Conservation (phyloP, 169 alveolate species). For the Haemoproteus tartakovskyi region DNA sequence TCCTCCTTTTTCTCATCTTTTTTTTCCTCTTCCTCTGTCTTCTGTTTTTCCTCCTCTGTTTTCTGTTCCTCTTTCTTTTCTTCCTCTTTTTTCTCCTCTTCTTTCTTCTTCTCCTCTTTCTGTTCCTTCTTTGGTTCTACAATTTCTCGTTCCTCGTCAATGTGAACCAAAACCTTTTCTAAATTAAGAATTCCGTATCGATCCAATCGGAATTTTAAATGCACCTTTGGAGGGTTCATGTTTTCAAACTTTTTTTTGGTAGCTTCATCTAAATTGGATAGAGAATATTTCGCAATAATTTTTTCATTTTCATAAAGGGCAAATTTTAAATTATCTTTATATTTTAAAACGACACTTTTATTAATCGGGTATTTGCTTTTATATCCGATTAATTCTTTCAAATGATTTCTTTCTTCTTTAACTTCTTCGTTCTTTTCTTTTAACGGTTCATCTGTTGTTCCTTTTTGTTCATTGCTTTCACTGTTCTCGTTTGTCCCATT, state of each 20-base stretch:
- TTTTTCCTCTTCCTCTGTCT: background rate
- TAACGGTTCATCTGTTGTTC: too few relatives aligned
- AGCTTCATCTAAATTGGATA: conserved; percentile 7
- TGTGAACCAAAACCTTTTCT: conserved; percentile 1
- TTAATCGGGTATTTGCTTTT: conserved; percentile 29
- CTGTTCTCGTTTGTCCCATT: too few relatives aligned
- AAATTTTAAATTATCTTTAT: conserved; percentile 39
- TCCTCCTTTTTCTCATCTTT: background rate
- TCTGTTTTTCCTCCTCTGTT: background rate
- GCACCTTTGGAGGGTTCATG: conserved; percentile 16
- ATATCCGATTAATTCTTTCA: conserved; percentile 54
- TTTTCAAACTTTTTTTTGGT: conserved; percentile 22
- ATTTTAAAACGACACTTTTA: conserved; percentile 27
- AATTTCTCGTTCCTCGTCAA: conserved; percentile 34
- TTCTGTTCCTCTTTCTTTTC: conserved; percentile 8
- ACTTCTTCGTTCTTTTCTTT: background rate
- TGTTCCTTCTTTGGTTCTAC: background rate
- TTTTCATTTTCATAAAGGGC: conserved; percentile 55
- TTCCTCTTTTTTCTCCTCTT: conserved; percentile 13
- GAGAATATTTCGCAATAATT: conserved; percentile 7
- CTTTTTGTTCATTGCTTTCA: too few relatives aligned
- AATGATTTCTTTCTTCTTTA: background rate
- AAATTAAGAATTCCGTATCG: conserved; percentile 30
- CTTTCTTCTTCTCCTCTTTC: background rate
- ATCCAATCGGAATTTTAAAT: conserved; percentile 29